Conservation (phyloP, 129 eudicot genomes). For the Centaurea solstitialis region DNA sequence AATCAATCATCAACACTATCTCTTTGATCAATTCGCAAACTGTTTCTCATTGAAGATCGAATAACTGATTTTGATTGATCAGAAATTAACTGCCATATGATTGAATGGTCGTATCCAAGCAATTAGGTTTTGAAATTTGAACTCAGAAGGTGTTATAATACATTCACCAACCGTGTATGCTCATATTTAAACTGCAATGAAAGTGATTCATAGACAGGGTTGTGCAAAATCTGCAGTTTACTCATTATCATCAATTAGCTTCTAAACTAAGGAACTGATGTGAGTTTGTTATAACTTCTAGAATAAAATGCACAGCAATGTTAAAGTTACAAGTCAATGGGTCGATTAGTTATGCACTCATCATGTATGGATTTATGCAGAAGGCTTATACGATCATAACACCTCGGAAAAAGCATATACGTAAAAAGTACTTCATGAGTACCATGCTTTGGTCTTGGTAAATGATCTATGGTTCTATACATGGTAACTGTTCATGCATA, state of each 20-base stretch:
- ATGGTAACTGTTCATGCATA: not conserved
- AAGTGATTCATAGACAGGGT: slow-evolving; percentile 5
- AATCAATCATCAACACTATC: not conserved
- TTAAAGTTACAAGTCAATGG: not conserved
- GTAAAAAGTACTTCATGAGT: not conserved
- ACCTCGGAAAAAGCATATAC: not conserved
- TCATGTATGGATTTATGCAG: not conserved
- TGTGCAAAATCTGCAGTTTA: not conserved
- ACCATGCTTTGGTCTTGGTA: not conserved
- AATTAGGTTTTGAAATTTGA: slow-evolving; percentile 9
- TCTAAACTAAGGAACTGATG: not conserved
- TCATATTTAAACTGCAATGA: not conserved
- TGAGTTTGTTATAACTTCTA: slow-evolving; percentile 1
- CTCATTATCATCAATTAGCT: not conserved
- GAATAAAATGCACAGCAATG: not conserved
- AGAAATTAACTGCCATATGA: not conserved
- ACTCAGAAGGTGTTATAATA: not conserved
- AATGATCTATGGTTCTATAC: not conserved
- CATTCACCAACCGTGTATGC: not conserved
- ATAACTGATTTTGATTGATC: not conserved
- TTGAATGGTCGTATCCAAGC: slow-evolving; percentile 5
- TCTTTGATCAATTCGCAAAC: not conserved
- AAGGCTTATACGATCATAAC: not conserved
- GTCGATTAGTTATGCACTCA: not conserved
- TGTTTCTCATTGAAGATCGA: not conserved